A percentile compares a stretch with the other conserved stretches of the same genome.
These are phyloP conservation scores for Coprinellus aureogranulatus DNA, from an alignment of 768 basidiomycete species.

Conservation along the genomic window DNA sequence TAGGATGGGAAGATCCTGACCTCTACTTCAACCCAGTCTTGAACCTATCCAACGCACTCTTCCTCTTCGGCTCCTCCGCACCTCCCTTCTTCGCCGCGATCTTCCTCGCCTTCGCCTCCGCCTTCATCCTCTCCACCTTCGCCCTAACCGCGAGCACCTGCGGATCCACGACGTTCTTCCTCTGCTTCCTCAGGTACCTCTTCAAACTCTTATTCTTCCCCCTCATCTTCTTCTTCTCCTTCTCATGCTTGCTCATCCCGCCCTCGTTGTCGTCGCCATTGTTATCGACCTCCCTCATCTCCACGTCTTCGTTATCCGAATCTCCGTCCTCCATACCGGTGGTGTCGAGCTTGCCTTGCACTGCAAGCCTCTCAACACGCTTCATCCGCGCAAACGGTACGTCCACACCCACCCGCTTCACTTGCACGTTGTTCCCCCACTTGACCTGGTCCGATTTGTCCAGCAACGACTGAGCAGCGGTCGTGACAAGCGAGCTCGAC, in stretches of 20 bases:
- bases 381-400: constrained; percentile 71
- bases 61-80: constrained; percentile 24
- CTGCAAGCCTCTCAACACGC: constrained; percentile 73
- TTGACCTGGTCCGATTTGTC: constrained; percentile 9
- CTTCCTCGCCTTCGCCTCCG: constrained; percentile 51
- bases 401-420: constrained; percentile 38
- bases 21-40: constrained; percentile 5
- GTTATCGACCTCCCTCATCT: constrained; percentile 20
- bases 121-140: constrained; percentile 60
- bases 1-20: no score
- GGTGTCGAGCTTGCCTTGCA: constrained; percentile 71
- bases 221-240: constrained; percentile 78
- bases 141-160: constrained; percentile 63
- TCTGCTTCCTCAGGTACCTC: constrained; percentile 82
- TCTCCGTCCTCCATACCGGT: constrained; percentile 22
- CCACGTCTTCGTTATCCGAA: constrained; percentile 12
- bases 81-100: constrained; percentile 24
- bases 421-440: background rate
- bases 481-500: constrained; percentile 31
- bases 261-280: constrained; percentile 41
- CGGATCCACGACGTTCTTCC: constrained; percentile 93
- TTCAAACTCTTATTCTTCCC: constrained; percentile 87
- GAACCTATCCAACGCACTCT: constrained; percentile 44
- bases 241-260: constrained; percentile 32
- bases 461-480: constrained; percentile 10